Percentiles rank a stretch among this genome's conserved stretches.
These are phyloP conservation scores for Adiantum capillusveneris DNA, from an alignment of 75 land plant species.

Conservation along the genomic window DNA sequence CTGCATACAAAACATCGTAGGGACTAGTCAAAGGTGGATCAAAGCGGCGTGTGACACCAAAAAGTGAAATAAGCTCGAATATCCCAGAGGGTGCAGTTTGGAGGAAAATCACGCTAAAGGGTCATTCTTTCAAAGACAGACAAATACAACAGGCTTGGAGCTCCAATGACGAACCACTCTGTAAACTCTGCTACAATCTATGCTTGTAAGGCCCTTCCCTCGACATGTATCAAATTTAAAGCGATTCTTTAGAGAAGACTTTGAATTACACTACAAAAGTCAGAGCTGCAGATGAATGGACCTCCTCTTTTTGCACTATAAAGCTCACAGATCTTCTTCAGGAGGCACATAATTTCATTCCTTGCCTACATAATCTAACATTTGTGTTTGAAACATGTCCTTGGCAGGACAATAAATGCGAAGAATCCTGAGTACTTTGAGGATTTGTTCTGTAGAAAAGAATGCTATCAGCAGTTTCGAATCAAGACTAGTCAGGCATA, in stretches of 20 bases:
- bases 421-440: constrained; percentile 70
- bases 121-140: constrained; percentile 37
- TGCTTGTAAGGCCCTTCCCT: constrained; percentile 57
- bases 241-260: too few relatives aligned
- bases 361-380: too few relatives aligned
- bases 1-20: constrained; percentile 34
- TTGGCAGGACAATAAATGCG: constrained; percentile 46
- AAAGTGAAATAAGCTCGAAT: constrained; percentile 45
- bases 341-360: too few relatives aligned
- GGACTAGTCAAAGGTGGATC: constrained; percentile 84
- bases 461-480: constrained; percentile 63
- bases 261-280: too few relatives aligned
- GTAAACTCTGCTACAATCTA: constrained; percentile 84
- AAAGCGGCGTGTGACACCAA: constrained; percentile 65
- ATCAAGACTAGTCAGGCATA: constrained; percentile 59
- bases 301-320: too few relatives aligned
- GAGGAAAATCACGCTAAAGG: constrained; percentile 43
- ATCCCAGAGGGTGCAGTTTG: constrained; percentile 65
- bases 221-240: too few relatives aligned
- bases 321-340: too few relatives aligned
- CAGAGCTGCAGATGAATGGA: too few relatives aligned
- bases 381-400: too few relatives aligned
- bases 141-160: constrained; percentile 66
- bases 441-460: constrained; percentile 74
- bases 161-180: constrained; percentile 52